Percentiles rank a stretch among this genome's conserved stretches.
Evolutionary conservation across 192 early-diverging fungal species (phyloP).

Genomic region (Kickxella alabastrina): DNA sequence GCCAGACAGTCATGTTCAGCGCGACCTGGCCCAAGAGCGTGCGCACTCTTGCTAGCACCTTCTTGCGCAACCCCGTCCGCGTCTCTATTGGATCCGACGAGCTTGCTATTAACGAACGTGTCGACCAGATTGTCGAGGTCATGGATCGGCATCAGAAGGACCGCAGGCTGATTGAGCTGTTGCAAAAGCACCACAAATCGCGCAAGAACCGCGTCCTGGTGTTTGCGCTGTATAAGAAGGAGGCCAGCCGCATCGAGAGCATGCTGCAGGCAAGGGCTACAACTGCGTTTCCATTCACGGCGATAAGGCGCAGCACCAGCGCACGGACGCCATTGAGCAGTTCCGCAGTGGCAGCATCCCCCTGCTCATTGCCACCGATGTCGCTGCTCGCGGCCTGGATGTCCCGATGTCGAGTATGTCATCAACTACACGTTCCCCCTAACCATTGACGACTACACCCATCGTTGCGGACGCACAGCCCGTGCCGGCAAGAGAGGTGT

Average conservation of each 20-base stretch:
- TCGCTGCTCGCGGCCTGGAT: slow-evolving; percentile 85
- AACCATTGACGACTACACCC: slow-evolving; percentile 90
- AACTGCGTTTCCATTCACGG: slow-evolving; percentile 86
- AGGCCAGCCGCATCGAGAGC: slow-evolving; percentile 77
- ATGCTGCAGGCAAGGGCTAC: slow-evolving; percentile 71
- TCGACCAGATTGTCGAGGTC: slow-evolving; percentile 90
- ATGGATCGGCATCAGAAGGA: slow-evolving; percentile 76
- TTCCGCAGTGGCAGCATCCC: slow-evolving; percentile 82
- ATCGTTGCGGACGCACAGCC: slow-evolving; percentile 94
- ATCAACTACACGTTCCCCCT: slow-evolving; percentile 97
- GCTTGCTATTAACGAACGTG: slow-evolving; percentile 78
- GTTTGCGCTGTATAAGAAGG: slow-evolving; percentile 97
- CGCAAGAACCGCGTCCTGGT: slow-evolving; percentile 87
- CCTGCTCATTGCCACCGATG: slow-evolving; percentile 91
- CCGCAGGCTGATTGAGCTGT: slow-evolving; percentile 64
- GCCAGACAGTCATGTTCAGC: slow-evolving; percentile 94
- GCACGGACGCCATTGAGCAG: slow-evolving; percentile 69
- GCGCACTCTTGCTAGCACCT: slow-evolving; percentile 79
- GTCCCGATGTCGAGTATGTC: slow-evolving; percentile 90
- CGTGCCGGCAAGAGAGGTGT: slow-evolving; percentile 88
- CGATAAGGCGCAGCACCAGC: slow-evolving; percentile 81
- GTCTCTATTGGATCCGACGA: slow-evolving; percentile 88
- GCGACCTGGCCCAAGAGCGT: slow-evolving; percentile 94
- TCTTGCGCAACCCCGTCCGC: slow-evolving; percentile 71
- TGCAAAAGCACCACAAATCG: slow-evolving; percentile 79